phyloP scores from a whole-genome alignment of 768 basidiomycete species.

The Leccinum boreale region DNA sequence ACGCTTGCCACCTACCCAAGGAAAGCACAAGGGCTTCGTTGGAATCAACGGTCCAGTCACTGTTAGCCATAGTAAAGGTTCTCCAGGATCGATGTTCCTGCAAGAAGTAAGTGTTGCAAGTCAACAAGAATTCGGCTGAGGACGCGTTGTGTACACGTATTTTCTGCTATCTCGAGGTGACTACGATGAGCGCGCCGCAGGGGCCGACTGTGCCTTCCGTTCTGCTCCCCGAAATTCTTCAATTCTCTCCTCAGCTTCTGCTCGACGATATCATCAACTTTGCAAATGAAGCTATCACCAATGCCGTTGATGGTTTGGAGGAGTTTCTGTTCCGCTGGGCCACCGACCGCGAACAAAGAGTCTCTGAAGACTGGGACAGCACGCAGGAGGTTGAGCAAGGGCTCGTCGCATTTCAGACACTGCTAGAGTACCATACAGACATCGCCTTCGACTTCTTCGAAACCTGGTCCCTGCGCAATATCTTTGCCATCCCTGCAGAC shows the following conservation, averaged over 20 bases:
- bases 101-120: not conserved
- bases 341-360: conserved; percentile 52
- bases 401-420: conserved; percentile 80
- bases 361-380: conserved; percentile 50
- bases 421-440: conserved; percentile 85
- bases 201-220: conserved; percentile 26
- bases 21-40: conserved; percentile 75
- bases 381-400: conserved; percentile 76
- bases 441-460: conserved; percentile 91
- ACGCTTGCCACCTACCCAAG: conserved; percentile 48
- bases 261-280: conserved; percentile 86
- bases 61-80: conserved; percentile 19
- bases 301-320: conserved; percentile 78
- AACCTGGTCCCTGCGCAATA: conserved; percentile 84
- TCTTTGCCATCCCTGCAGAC: conserved; percentile 72
- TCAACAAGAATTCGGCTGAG: not conserved
- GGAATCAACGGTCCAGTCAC: conserved; percentile 75
- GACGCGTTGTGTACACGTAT: conserved; percentile 31
- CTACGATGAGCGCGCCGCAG: conserved; percentile 27
- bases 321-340: conserved; percentile 74
- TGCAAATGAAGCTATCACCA: conserved; percentile 74
- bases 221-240: conserved; percentile 54
- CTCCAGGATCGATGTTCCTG: not conserved
- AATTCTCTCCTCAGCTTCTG: conserved; percentile 80
- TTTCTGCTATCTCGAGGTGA: conserved; percentile 2